Evolutionary conservation across 1,284 basidiomycete species (phyloP), one percentile per base, ranked within the genome.

Genomic region (Mycena citricolor): DNA sequence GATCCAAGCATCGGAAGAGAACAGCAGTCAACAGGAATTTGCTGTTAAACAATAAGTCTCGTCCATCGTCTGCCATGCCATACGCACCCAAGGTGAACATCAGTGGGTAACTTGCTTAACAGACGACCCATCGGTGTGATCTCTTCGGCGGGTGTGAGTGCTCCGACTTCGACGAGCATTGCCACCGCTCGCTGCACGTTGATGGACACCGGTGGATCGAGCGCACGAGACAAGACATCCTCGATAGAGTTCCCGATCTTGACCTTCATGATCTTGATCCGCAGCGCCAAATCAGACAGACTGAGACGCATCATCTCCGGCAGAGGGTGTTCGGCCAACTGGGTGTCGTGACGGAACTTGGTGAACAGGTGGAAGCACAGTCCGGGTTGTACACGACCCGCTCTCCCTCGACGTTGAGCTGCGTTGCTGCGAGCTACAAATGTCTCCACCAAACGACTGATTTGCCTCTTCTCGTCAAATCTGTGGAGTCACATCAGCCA

Each of bases 281-380:
- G 86, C 36, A 99, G 73, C 0, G 94, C 92, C 14, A 99, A 78
- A 62, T 98, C 94, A 45, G 95, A 94, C 21, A 99, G 71, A 52
- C 94, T 97, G 4, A 99, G 73, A 19, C 97, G 82, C 66, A 92
- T 83, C 81, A 99, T 99, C 65, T 99, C 95, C 0, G 95, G 97
- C 32, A 94, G 76, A 2, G 94, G 94, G 62, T 94, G 87, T 17
- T 94, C 90, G 2, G 88, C 84, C 70, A 99, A 79, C 90, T 76
- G 70, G 2, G 71, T 85, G 57, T 98, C 94, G 59, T 97, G 86
- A 14, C 93, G 79, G 35, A 78, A 70, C 63, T 86, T 92, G 1
- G 94, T 97, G 70, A 98, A 99, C 3, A 99, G 76, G 64, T 99
- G 95, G 70, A 97, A 99, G 56, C 93, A 97, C 17, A 98, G 66